Evolutionary conservation across 331 rosid genomes (phyloP), one percentile per base, ranked within the genome.

Genomic region (Dryas integrifolia): DNA sequence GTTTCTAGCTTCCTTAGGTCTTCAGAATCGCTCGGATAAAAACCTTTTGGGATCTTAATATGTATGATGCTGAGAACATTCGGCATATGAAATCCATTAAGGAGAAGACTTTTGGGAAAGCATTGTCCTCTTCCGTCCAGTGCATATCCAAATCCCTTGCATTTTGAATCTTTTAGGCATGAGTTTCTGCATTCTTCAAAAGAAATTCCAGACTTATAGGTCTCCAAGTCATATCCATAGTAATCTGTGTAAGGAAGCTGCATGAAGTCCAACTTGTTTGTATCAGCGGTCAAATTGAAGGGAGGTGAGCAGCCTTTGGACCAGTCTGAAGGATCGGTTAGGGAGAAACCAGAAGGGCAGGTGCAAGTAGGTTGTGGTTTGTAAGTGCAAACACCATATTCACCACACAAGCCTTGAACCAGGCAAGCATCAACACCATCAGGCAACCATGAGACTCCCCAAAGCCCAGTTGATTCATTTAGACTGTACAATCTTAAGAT

Each of bases 371-470:
- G 77, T 8, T 48, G 56, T 55, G 71, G 72, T 11, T 60, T 79
- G 52, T 79, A 76, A 18, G 26, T 53, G 26, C 86, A 83, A 30
- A 79, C 38, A 0, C 82, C 72, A 39, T 72, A 70, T 2, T 72
- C 84, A 13, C 84, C 86, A 57, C 86, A 83, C 15, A 79, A 63
- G 8, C 82, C 86, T 38, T 72, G 73, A 62, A 79, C 86, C 47
- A 12, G 41, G 48, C 86, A 83, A 18, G 81, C 56, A 47, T 62
- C 70, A 2, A 79, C 3, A 40, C n/a, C 68, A 62, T 35, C 15
- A 4, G 86, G 84, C 9, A 63, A 16, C 86, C 84, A 79, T 7
- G 72, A 67, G 15, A 83, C 4, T 0, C 49, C 6, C 86, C 86
- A 83, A 4, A 2, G 11, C 45, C 84, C 79, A 0, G 48, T 52